Evolutionary conservation across 1,284 basidiomycete genomes (phyloP), one percentile per base, ranked within the genome.

Genomic region (Salmacisia buchloeana): DNA sequence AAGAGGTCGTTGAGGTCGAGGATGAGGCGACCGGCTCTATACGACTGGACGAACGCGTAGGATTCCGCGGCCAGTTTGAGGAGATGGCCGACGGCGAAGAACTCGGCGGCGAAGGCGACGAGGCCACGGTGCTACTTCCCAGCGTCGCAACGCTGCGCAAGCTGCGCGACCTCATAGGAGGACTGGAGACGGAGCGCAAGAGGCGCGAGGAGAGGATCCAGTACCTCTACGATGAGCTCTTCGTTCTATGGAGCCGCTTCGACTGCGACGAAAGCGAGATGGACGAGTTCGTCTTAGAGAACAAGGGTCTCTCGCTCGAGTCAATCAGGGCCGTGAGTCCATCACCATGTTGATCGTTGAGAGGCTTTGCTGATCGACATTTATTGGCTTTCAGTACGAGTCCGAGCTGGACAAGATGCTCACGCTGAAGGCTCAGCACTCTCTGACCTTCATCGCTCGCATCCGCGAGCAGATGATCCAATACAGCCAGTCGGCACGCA

Each of bases 391-490:
- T 25, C 58, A 66, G 61, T 99, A 99, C 75, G 89, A 94, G 72
- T 85, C 86, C 58, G 96, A 99, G 80, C 83, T 97, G 38, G 89
- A 90, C 63, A 85, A 94, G 63, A 94, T 97, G 88, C 82, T 91
- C 25, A 88, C 90, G 73, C 81, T 97, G 60, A 94, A 94, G 82
- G 84, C 89, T 59, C 88, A 93, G 71, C 86, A 89, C 62, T 90
- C 98, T 87, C 86, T 87, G 54, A 84, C 86, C 13, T 97, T 97
- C 80, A 86, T 99, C 54, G 83, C 83, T 60, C 89, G 88, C 75
- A 91, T 92, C 2, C 83, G 94, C 57, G 84, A 85, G 56, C 90
- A 94, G 80, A 92, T 99, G 61, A 83, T 83, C 60, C 84, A 82
- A 45, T 82, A 97, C 1, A 96, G 93, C 90, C 88, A 92, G 66